Evolutionary conservation across 257 asterid genomes (phyloP), one percentile per base, ranked within the genome.

Genomic region (Nicotiana noctiflora): DNA sequence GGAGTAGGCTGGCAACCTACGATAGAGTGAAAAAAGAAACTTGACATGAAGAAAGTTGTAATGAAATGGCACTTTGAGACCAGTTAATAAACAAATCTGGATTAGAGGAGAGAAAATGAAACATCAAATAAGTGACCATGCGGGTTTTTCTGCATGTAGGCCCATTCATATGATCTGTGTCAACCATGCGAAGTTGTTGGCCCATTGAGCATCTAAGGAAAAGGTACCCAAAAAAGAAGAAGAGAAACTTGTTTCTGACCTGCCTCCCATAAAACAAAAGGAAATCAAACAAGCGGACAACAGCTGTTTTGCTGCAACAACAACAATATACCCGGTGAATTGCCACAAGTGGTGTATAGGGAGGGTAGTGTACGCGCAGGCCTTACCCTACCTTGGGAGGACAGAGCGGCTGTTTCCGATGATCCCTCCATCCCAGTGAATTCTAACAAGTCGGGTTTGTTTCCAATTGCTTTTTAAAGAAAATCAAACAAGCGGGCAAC

Each of bases 1-100:
- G 99, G 78, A 96, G 99, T 88, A 96, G 97, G 89, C 99, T 96
- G 51, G 99, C 98, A 81, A 96, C 98, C 98, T 96, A 86, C 44
- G 44, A 83, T 29, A 59, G 80, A 77, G 40, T 15, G 75, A 32
- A 81, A 67, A 75, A 34, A 29, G 17, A 34, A 62, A 8, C 79
- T 52, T 44, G 57, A 70, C 56, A 40, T 70, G 6, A 44, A 23
- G 78, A 72, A 46, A 72, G 13, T 14, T 46, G 78, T 25, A 21
- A 46, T 32, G 40, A 23, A 72, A 72, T 23, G 40, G 40, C 60
- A 72, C 14, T 23, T 23, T 46, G 25, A 23, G 77, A 72, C 32
- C 40, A 72, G 23, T 49, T 72, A 72, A 44, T 14, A 68, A 68
- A 72, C 60, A 14, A 72, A 27, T 14, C 23, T 64, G 74, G 15